A percentile compares a stretch with the other conserved stretches of the same genome.
These are phyloP conservation scores for Didymellaceae sp. DNA, from an alignment of 2,329 filamentous ascomycete genomes.

Conservation along the genomic window DNA sequence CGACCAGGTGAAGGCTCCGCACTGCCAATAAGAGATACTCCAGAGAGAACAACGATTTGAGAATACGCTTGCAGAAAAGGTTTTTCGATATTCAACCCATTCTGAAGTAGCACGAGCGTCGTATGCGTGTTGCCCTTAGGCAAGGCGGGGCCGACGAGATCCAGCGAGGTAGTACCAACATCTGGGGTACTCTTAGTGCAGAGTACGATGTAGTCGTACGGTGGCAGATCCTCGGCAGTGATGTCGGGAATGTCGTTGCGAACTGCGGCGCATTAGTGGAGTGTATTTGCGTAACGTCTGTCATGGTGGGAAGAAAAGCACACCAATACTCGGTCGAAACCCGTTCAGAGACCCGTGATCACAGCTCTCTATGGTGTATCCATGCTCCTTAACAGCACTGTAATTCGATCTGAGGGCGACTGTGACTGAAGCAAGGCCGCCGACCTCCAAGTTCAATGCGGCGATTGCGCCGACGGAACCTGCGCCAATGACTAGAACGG, in stretches of 20 bases:
- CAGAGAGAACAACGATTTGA: conserved; percentile 59
- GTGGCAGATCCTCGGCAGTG: conserved; percentile 34
- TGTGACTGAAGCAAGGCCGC: conserved; percentile 60
- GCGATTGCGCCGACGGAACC: conserved; percentile 65
- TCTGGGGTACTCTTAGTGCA: conserved; percentile 67
- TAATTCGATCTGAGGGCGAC: conserved; percentile 65
- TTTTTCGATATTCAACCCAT: conserved; percentile 68
- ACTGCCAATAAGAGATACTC: conserved; percentile 61
- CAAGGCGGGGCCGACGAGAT: conserved; percentile 61
- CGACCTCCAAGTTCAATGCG: conserved; percentile 61
- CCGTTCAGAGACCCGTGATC: conserved; percentile 60
- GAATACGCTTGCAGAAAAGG: conserved; percentile 60
- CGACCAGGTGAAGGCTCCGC: conserved; percentile 56
- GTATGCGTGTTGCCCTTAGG: conserved; percentile 56
- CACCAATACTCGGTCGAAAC: conserved; percentile 58
- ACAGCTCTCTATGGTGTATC: conserved; percentile 62
- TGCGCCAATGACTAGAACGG: conserved; percentile 60
- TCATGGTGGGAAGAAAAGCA: conserved; percentile 14
- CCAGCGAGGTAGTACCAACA: conserved; percentile 55
- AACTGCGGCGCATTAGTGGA: conserved; percentile 45
- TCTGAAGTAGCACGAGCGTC: conserved; percentile 65
- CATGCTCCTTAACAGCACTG: conserved; percentile 53
- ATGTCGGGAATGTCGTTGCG: conserved; percentile 58
- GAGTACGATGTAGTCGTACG: conserved; percentile 64
- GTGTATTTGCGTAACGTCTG: too few species aligned